Evolutionary conservation across 225 moss, liverwort and hornwort species (phyloP), one percentile per base, ranked within the genome.

Genomic region (Takakia lepidozioides): DNA sequence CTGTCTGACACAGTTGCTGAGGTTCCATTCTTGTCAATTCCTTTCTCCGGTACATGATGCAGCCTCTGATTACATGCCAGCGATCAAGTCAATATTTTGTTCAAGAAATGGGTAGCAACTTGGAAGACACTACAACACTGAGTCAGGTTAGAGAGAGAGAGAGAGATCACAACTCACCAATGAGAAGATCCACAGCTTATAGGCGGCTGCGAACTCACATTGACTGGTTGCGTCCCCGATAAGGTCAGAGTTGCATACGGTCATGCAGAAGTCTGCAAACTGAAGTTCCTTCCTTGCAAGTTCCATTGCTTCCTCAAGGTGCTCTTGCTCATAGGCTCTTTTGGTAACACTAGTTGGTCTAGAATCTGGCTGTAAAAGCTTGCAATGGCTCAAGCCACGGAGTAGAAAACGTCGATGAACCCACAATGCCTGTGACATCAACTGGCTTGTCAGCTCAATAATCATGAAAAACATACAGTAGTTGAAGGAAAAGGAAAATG

Each of bases 381-480:
- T 67, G 27, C 63, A 55, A 44, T 64, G 63, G 50, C 66, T 52
- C 45, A 63, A 73, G 47, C 60, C 61, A 77, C 80, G 74, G 22
- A 77, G 37, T 57, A 82, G 55, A 58, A 82, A 82, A 39, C 82
- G 77, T 22, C 73, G 73, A 62, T 82, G 82, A 46, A 82, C 60
- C 82, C 82, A 82, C 51, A 82, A 70, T 59, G 82, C 82, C 82
- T 82, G 66, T n/a, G n/a, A n/a, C n/a, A n/a, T n/a, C n/a, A n/a
- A n/a, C n/a, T n/a, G n/a, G n/a, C n/a, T n/a, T n/a, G n/a, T n/a
- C n/a, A n/a, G n/a, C n/a, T n/a, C n/a, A n/a, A n/a, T n/a, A n/a
- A n/a, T n/a, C n/a, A n/a, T n/a, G n/a, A n/a, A n/a, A n/a, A n/a
- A n/a, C n/a, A n/a, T n/a, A n/a, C n/a, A n/a, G n/a, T n/a, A n/a